Conservation (phyloP, 768 basidiomycete species). For the Lactifluus rugatus region DNA sequence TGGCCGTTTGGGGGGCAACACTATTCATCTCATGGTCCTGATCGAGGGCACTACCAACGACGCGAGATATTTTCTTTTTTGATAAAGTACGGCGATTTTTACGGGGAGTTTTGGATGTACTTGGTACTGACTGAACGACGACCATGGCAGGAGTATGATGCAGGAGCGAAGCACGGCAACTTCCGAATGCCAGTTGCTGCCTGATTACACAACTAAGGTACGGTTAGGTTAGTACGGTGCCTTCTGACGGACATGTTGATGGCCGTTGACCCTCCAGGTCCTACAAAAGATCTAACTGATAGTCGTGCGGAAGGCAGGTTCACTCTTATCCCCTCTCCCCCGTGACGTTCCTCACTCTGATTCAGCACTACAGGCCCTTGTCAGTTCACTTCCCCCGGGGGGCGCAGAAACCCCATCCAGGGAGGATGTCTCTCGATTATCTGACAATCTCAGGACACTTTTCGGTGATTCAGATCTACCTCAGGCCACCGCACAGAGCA, state of each 20-base stretch:
- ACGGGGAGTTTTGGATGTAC: constrained; percentile 23
- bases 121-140: constrained; percentile 30
- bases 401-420: constrained; percentile 29
- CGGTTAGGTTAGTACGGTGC: too few relatives aligned
- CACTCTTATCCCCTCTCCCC: not conserved
- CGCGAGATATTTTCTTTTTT: constrained; percentile 32
- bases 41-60: constrained; percentile 4
- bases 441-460: constrained; percentile 51
- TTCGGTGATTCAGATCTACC: constrained; percentile 32
- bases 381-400: constrained; percentile 29
- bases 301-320: constrained; percentile 11
- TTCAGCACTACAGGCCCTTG: constrained; percentile 33
- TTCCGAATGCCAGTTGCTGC: not conserved
- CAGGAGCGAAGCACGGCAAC: not conserved
- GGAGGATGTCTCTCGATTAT: constrained; percentile 44
- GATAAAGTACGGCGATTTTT: constrained; percentile 37
- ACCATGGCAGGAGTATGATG: constrained; percentile 27
- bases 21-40: constrained; percentile 7
- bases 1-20: not conserved
- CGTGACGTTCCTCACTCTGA: constrained; percentile 1
- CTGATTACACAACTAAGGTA: too few relatives aligned
- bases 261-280: constrained; percentile 3
- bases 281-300: not conserved
- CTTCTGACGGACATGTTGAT: not conserved
- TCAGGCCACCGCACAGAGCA: constrained; percentile 28